Evolutionary conservation across 768 basidiomycete species (phyloP).

Genomic region (Lactifluus hygrophoroides): DNA sequence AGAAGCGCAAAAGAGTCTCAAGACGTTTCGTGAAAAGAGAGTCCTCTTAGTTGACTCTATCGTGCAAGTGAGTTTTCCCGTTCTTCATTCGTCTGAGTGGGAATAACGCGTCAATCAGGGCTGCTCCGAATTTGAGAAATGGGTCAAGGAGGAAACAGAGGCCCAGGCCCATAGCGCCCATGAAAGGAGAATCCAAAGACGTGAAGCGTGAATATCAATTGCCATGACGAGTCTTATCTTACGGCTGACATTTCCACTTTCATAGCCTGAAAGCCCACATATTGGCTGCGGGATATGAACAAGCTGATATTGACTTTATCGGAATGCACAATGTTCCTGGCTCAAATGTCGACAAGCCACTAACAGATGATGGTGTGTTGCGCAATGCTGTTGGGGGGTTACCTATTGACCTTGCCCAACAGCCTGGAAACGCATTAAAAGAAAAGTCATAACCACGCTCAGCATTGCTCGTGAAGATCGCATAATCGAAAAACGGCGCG

Average conservation of each 20-base stretch:
- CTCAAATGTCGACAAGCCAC: conserved; percentile 2
- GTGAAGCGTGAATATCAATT: conserved; percentile 2
- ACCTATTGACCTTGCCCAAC: neutral
- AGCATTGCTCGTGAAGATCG: neutral
- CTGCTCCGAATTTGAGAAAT: conserved; percentile 6
- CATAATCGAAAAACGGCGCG: neutral
- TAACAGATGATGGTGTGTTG: conserved; percentile 11
- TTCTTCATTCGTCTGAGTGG: neutral
- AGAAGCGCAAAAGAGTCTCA: conserved; percentile 6
- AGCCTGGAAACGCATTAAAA: conserved; percentile 15
- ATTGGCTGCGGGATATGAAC: conserved; percentile 2
- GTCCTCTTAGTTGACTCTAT: conserved; percentile 10
- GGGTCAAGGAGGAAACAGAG: neutral
- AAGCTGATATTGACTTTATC: conserved; percentile 1
- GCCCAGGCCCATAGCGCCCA: neutral
- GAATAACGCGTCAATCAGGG: conserved; percentile 2
- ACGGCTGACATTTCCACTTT: neutral
- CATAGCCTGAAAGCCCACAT: conserved; percentile 5
- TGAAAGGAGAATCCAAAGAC: neutral
- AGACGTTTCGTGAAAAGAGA: conserved; percentile 11
- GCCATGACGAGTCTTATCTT: neutral
- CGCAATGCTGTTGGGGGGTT: neutral
- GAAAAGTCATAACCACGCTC: conserved; percentile 1
- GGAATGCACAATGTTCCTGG: neutral
- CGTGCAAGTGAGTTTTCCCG: neutral